Percentiles rank a stretch among this genome's conserved stretches.
Conservation (phyloP, 371 early-diverging fungal genomes). For the Mucor sp. region DNA sequence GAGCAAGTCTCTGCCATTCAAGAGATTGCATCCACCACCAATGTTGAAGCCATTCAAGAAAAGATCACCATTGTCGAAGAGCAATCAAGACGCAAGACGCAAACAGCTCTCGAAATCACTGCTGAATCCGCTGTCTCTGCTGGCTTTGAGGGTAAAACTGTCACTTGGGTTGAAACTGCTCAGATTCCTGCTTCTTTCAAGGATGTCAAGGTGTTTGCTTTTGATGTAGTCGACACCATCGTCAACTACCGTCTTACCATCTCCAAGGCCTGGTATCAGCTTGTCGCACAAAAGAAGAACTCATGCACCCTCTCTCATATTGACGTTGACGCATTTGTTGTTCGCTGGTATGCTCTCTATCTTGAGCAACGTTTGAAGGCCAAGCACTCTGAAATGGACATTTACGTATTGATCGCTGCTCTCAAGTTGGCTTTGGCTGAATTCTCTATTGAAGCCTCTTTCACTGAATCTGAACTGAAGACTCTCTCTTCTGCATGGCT, state of each 20-base stretch:
- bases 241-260: slow-evolving; percentile 35
- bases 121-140: slow-evolving; percentile 28
- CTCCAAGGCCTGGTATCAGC: slow-evolving; percentile 19
- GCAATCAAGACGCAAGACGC: slow-evolving; percentile 28
- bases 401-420: slow-evolving; percentile 21
- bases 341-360: slow-evolving; percentile 39
- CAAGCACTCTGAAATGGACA: slow-evolving; percentile 20
- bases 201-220: slow-evolving; percentile 38
- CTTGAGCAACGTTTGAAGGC: slow-evolving; percentile 21
- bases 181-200: slow-evolving; percentile 36
- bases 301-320: slow-evolving; percentile 18
- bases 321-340: slow-evolving; percentile 23
- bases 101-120: slow-evolving; percentile 24
- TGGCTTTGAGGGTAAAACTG: slow-evolving; percentile 44
- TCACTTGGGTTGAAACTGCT: slow-evolving; percentile 41
- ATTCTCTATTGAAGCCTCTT: slow-evolving; percentile 18
- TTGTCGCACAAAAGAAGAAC: slow-evolving; percentile 11
- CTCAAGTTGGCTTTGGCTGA: slow-evolving; percentile 30
- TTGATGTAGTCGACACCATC: slow-evolving; percentile 41
- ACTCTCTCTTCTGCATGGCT: slow-evolving; percentile 33
- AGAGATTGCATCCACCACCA: slow-evolving; percentile 14
- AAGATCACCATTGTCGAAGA: slow-evolving; percentile 20
- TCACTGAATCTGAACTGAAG: slow-evolving; percentile 28
- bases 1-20: slow-evolving; percentile 24
- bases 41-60: slow-evolving; percentile 16